phyloP scores from a whole-genome alignment of 768 basidiomycete genomes.

The Kwoniella shandongensis region DNA sequence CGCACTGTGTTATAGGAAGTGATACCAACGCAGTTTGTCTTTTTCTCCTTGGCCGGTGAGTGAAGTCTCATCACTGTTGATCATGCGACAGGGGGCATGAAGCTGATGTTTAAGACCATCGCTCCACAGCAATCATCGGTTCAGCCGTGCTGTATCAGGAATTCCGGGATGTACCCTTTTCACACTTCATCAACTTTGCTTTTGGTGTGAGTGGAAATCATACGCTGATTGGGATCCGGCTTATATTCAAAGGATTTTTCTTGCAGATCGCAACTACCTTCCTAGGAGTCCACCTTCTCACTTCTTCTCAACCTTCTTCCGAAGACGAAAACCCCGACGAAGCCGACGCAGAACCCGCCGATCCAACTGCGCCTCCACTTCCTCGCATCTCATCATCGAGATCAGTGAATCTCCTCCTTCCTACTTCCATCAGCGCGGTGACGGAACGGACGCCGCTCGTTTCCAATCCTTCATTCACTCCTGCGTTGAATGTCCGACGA shows the following conservation, averaged over 20 bases:
- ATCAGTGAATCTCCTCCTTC: slow-evolving; percentile 23
- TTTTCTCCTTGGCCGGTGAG: slow-evolving; percentile 75
- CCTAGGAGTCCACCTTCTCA: slow-evolving; percentile 82
- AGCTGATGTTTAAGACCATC: too few relatives aligned
- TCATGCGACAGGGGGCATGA: too few relatives aligned
- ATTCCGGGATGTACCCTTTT: slow-evolving; percentile 74
- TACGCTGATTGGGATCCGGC: too few relatives aligned
- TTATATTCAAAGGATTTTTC: background rate
- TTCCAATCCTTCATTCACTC: background rate
- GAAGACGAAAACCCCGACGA: slow-evolving; percentile 9
- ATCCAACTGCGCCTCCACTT: slow-evolving; percentile 2
- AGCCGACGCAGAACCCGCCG: background rate
- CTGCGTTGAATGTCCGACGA: background rate
- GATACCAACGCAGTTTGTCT: slow-evolving; percentile 90
- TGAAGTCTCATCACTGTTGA: too few relatives aligned
- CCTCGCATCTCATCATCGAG: slow-evolving; percentile 22
- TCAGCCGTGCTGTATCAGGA: slow-evolving; percentile 93
- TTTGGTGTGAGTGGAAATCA: slow-evolving; percentile 40
- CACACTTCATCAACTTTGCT: slow-evolving; percentile 40
- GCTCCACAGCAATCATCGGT: slow-evolving; percentile 70
- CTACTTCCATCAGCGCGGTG: slow-evolving; percentile 2
- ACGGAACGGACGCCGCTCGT: slow-evolving; percentile 34
- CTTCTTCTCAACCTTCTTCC: slow-evolving; percentile 46
- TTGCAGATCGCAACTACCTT: slow-evolving; percentile 68
- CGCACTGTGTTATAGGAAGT: slow-evolving; percentile 63